These are phyloP conservation scores for Annulohypoxylon moriforme DNA, from an alignment of 495 filamentous ascomycete species.

Conservation along the genomic window DNA sequence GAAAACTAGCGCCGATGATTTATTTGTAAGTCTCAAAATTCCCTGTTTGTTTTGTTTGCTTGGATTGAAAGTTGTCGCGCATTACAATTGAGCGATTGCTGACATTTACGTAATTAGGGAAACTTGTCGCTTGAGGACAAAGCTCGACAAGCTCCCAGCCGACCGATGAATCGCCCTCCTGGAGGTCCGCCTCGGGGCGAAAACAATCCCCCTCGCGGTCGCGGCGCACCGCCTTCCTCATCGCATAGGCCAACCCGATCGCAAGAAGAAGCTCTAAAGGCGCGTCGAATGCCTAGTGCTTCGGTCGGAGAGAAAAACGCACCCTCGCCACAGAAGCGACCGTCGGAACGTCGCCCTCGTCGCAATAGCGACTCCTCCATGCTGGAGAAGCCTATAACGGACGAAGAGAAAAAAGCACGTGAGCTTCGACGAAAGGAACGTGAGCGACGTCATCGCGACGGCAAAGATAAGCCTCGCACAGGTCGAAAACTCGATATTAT, in stretches of 20 bases:
- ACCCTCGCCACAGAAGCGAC: conserved; percentile 52
- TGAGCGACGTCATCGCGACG: conserved; percentile 70
- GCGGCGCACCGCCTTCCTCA: conserved; percentile 54
- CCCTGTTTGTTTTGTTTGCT: neutral
- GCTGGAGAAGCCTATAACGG: conserved; percentile 74
- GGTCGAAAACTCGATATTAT: conserved; percentile 87
- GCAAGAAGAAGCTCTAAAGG: conserved; percentile 68
- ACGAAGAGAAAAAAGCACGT: conserved; percentile 79
- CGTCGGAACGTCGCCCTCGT: conserved; percentile 68
- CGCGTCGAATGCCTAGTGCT: conserved; percentile 54
- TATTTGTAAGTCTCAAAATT: conserved; percentile 80
- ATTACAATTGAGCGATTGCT: conserved; percentile 9
- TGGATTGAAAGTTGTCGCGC: neutral
- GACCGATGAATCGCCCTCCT: conserved; percentile 57
- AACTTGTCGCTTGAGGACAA: conserved; percentile 64
- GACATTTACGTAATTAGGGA: conserved; percentile 51
- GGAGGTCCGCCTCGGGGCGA: conserved; percentile 59
- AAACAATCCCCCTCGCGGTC: conserved; percentile 62
- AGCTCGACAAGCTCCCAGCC: conserved; percentile 36
- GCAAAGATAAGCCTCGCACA: conserved; percentile 64
- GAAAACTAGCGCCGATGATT: conserved; percentile 76
- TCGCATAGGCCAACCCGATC: conserved; percentile 70
- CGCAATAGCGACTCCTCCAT: conserved; percentile 96
- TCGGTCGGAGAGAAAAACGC: conserved; percentile 48
- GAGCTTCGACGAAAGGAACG: conserved; percentile 79